These are phyloP conservation scores for Eimeria necatrix DNA, from an alignment of 169 alveolate species.

Conservation along the genomic window DNA sequence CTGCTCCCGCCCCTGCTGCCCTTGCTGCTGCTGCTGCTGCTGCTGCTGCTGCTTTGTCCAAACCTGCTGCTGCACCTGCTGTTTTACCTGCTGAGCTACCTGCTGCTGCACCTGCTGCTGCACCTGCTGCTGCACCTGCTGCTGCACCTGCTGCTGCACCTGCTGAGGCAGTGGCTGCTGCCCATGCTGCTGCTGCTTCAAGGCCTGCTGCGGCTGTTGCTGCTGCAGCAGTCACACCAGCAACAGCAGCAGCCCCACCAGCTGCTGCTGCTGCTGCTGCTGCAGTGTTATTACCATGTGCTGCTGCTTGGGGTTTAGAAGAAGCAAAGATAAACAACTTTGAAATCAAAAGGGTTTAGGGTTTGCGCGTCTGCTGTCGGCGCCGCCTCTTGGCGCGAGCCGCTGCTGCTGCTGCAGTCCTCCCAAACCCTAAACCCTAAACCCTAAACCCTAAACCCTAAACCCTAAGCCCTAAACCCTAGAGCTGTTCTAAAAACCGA, in stretches of 20 bases:
- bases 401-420: too few relatives aligned
- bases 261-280: slow-evolving; percentile 11
- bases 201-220: not conserved
- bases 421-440: not conserved
- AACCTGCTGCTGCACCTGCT: not conserved
- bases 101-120: not conserved
- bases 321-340: not conserved
- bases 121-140: not conserved
- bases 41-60: not conserved
- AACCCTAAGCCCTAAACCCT: slow-evolving; percentile 28
- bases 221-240: not conserved
- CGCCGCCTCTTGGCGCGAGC: slow-evolving; percentile 21
- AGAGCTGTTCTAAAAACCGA: not conserved
- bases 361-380: not conserved
- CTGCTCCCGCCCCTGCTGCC: too few relatives aligned
- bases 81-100: not conserved
- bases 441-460: not conserved
- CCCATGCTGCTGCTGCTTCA: not conserved
- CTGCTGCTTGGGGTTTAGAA: not conserved
- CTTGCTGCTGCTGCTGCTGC: not conserved
- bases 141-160: slow-evolving; percentile 5
- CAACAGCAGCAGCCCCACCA: not conserved
- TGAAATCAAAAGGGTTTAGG: not conserved
- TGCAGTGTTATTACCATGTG: not conserved
- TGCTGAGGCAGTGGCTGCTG: slow-evolving; percentile 1